Evolutionary conservation across 2,329 filamentous ascomycete genomes (phyloP), one percentile per base, ranked within the genome.

Genomic region (Colletotrichum sansevieriae): DNA sequence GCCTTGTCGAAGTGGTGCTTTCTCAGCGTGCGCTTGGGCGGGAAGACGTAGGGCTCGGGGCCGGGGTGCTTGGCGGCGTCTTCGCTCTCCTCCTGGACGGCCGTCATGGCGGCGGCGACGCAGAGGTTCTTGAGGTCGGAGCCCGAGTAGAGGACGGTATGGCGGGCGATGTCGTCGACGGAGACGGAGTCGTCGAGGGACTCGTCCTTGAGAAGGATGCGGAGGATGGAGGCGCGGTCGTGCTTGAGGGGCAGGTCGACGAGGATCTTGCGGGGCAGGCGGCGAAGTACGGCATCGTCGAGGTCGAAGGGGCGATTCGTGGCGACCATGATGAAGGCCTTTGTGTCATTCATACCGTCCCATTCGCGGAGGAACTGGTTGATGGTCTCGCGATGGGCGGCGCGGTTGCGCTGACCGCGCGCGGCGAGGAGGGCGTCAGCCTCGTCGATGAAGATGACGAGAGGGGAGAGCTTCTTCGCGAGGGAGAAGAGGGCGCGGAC

Each of bases 331-430:
- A 99, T 95, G 78, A 99, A 98, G 3, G 95, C 94, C 18, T 92
- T 92, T 54, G 90, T 87, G 73, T 92, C 92, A 62, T 84, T 84
- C 84, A 98, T 91, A 11, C 96, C 96, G 74, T 98, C 96, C 96
- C 95, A 98, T 78, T 98, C 95, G 62, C 94, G 92, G 57, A 99
- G 83, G 78, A 98, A 98, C 80, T 99, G 95, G 76, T 98, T 99
- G 78, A 98, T 95, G 63, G 96, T 91, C 78, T 98, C 95, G 57
- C 95, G 89, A 73, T 97, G 93, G 2, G 88, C 90, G 6, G 88
- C 88, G 35, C 92, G 86, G 73, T 89, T 90, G 68, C 87, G 86
- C 44, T 88, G 87, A 71, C 89, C 87, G 63, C 96, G 89, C 15
- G 92, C 91, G 29, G 93, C 93, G 64, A 99, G 92, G 55, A 99